Conservation (phyloP, 2,329 filamentous ascomycete species). For the Annulohypoxylon truncatum region DNA sequence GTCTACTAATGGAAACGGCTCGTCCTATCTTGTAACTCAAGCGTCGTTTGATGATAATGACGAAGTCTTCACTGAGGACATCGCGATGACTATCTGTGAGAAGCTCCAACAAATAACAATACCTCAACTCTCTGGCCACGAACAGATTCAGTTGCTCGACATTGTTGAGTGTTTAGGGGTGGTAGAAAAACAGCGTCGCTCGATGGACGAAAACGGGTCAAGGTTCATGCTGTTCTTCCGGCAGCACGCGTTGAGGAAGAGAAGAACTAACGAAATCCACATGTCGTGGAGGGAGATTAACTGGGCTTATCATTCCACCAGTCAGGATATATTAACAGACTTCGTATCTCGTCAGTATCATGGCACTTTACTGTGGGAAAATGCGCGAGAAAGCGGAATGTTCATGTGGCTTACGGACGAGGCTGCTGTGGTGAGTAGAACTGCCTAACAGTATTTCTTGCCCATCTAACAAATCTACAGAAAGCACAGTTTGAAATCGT, state of each 20-base stretch:
- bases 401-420: constrained; percentile 94
- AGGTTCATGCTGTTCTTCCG: constrained; percentile 90
- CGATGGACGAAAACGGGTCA: constrained; percentile 89
- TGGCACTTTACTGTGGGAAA: constrained; percentile 83
- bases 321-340: constrained; percentile 90
- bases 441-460: neutral
- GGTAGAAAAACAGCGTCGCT: constrained; percentile 87
- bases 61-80: constrained; percentile 75
- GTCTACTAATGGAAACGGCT: constrained; percentile 43
- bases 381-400: constrained; percentile 86
- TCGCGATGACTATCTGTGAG: constrained; percentile 77
- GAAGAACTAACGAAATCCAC: constrained; percentile 71
- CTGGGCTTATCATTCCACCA: constrained; percentile 85
- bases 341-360: constrained; percentile 84
- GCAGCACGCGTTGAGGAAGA: constrained; percentile 78
- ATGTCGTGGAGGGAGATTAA: constrained; percentile 84
- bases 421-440: constrained; percentile 74
- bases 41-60: constrained; percentile 63
- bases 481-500: constrained; percentile 87
- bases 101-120: constrained; percentile 80
- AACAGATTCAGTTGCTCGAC: constrained; percentile 86
- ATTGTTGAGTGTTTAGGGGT: constrained; percentile 86
- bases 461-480: constrained; percentile 54
- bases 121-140: constrained; percentile 82
- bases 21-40: constrained; percentile 54